Base-by-base conservation (phyloP, 257 asterid genomes). In the Lycium ferocissimum region DNA sequence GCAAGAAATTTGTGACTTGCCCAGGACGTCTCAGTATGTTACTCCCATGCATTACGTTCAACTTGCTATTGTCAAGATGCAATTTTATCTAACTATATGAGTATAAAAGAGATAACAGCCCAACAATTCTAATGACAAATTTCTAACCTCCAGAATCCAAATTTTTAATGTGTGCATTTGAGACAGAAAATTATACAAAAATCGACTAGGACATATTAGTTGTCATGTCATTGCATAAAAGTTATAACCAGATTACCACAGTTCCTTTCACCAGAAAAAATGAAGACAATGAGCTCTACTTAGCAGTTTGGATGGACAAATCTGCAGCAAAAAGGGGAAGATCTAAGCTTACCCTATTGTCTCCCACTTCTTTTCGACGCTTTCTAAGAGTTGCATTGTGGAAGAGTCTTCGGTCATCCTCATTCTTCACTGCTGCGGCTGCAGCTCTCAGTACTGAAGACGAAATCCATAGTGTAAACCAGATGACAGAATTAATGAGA, bases 391-490 rank as follows among this genome's bases (percentile, higher is more conserved):
- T 86, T 75, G 97, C 95, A 89, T 93, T 94, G 86, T 95, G 98
- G 90, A 94, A 96, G 51, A 95, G 92, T 87, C 99, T 92, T 85
- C 96, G 95, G 59, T 96, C 98, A 89, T 96, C 99, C 91, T 94
- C 98, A 84, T 91, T 97, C 93, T 90, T 96, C 88, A 95, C 98
- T 62, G 99, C 98, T 33, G 88, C 89, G 71, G 99, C 98, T 37
- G 97, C 99, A 83, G 98, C 98, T 93, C 98, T 91, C 87, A 96
- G 88, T 62, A 94, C 99, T 96, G 94, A 11, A 66, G 43, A 86
- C 53, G 83, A 79, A 78, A 87, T 84, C 88, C 72, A 83, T 51
- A 84, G 38, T 61, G 83, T 66, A 12, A 69, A 20, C 11, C 85
- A 86, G 71, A 78, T 33, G 22, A 65, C 82, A 78, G 33, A 85